Percentiles rank a stretch among this genome's conserved stretches.
Conservation (phyloP, 176 grass and related monocot genomes). For the Aegilops umbellulata region DNA sequence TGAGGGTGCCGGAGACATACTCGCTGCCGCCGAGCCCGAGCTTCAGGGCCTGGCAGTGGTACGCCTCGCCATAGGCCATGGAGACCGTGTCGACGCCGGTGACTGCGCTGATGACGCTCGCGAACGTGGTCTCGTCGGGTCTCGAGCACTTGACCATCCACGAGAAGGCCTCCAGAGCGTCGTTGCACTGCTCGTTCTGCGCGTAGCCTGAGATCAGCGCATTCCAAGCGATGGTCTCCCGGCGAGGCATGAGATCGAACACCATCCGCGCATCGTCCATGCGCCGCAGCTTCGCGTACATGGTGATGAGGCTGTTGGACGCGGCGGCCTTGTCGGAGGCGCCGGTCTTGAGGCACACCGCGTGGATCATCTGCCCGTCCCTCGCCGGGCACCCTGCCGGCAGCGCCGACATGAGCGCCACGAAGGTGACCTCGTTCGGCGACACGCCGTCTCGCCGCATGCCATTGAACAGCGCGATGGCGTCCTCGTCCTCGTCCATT, state of each 20-base stretch:
- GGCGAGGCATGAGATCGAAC: slow-evolving; percentile 41
- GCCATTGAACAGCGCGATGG: slow-evolving; percentile 45
- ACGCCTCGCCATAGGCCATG: slow-evolving; percentile 66
- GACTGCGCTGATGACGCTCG: slow-evolving; percentile 64
- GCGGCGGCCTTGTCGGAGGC: slow-evolving; percentile 46
- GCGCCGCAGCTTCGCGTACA: slow-evolving; percentile 63
- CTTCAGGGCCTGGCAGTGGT: slow-evolving; percentile 53
- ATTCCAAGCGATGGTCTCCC: slow-evolving; percentile 78
- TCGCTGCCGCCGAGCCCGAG: slow-evolving; percentile 47
- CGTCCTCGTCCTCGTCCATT: slow-evolving; percentile 56
- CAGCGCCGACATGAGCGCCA: slow-evolving; percentile 64
- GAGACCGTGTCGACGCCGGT: slow-evolving; percentile 53
- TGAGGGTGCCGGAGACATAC: slow-evolving; percentile 68
- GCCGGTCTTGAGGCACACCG: slow-evolving; percentile 50
- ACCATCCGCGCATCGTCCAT: slow-evolving; percentile 54
- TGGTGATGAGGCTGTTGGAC: slow-evolving; percentile 76
- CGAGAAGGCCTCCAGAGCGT: slow-evolving; percentile 58
- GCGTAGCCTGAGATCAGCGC: slow-evolving; percentile 73
- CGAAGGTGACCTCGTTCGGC: slow-evolving; percentile 89
- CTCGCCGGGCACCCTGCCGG: slow-evolving; percentile 18
- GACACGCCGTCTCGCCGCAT: slow-evolving; percentile 56
- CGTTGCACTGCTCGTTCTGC: slow-evolving; percentile 62
- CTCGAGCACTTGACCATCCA: slow-evolving; percentile 47
- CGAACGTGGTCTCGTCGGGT: slow-evolving; percentile 75
- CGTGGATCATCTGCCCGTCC: slow-evolving; percentile 71